A percentile compares a stretch with the other conserved stretches of the same genome.
These are phyloP conservation scores for Leccinum boreale DNA, from an alignment of 768 basidiomycete genomes.

Conservation along the genomic window DNA sequence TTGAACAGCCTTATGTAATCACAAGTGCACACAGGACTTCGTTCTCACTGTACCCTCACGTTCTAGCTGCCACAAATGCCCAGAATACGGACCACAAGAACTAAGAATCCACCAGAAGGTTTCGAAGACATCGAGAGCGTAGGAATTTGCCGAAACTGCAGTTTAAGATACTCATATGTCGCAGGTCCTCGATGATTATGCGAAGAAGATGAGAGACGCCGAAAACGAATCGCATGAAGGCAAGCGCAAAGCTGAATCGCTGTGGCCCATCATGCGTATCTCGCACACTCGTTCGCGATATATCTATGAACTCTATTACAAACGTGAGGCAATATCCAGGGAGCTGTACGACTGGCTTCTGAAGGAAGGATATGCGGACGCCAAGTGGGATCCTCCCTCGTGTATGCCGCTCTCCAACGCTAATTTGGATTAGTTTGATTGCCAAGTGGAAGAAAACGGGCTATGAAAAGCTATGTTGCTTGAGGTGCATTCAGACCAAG, in stretches of 20 bases:
- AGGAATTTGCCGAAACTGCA: constrained; percentile 18
- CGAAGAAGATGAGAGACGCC: constrained; percentile 98
- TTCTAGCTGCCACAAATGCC: constrained; percentile 56
- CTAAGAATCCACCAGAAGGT: constrained; percentile 93
- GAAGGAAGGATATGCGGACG: constrained; percentile 96
- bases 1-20: constrained; percentile 22
- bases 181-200: constrained; percentile 96
- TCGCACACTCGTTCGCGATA: constrained; percentile 94
- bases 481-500: constrained; percentile 93
- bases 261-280: constrained; percentile 99
- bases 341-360: constrained; percentile 97
- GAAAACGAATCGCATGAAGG: constrained; percentile 99
- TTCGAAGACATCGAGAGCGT: constrained; percentile 91
- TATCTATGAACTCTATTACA: constrained; percentile 98
- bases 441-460: constrained; percentile 99
- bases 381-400: constrained; percentile 63
- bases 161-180: constrained; percentile 6
- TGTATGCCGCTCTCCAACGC: constrained; percentile 1
- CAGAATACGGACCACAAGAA: constrained; percentile 88
- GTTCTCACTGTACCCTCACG: neutral
- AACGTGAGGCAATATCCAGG: constrained; percentile 90
- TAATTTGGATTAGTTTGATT: constrained; percentile 60
- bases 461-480: constrained; percentile 96
- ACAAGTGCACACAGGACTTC: neutral
- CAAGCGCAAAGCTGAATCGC: constrained; percentile 87